Base-by-base conservation (phyloP, 2,329 filamentous ascomycete genomes). In the Nemania sp. region DNA sequence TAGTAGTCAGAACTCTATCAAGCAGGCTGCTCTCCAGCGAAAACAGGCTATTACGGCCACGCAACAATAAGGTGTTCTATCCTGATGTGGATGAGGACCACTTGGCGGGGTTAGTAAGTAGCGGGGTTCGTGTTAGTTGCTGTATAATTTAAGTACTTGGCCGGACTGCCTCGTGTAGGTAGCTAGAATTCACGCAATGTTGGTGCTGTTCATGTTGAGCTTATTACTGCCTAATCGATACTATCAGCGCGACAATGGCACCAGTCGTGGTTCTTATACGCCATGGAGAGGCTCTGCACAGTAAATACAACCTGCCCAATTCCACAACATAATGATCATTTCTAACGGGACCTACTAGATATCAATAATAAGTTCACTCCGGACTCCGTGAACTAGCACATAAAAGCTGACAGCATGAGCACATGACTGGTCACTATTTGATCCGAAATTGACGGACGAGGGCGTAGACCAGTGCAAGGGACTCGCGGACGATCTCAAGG, bases 241-340 rank as follows among this genome's bases (percentile, higher is more conserved):
- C 34, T 23, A 3, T 40, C 26, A 19, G n/a, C 26, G 44, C 54
- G 34, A n/a, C n/a, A n/a, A 75, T 75, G 73, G 59, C 73, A 12
- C 72, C 72, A 5, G 66, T 67, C 5, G 61, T 75, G n/a, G 70
- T 76, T 54, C 56, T 76, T 5, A 73, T 76, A 54, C 66, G 73
- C 42, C 73, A 76, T 52, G 73, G 70, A 20, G 65, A 76, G 66
- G 73, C 73, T 31, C 33, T 67, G 43, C 73, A 76, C 44, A 76
- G 73, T 74, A 60, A 64, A 68, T 67, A 33, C 12, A 23, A 20
- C 43, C 26, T 23, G 37, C 17, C 23, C 12, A 33, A 9, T 7
- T 33, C 14, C 20, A 26, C 3, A 26, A n/a, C 22, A 14, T 15
- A 26, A 11, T 7, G 8, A 45, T 23, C 9, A 20, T 48, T 17